Base-by-base conservation (phyloP, 495 filamentous ascomycete genomes). In the Hyaloscypha hepaticicola region DNA sequence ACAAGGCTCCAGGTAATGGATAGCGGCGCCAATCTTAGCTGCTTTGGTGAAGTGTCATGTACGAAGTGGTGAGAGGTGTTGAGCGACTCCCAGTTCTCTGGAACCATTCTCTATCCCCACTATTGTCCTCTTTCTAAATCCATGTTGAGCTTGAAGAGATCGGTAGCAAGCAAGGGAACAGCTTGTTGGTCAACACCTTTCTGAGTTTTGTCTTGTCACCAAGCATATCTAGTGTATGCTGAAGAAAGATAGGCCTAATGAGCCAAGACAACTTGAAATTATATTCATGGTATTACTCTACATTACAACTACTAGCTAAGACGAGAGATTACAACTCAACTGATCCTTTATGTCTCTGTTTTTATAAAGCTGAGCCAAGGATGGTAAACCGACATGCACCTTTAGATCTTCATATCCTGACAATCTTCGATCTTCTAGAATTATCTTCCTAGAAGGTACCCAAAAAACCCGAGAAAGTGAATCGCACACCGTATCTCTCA, bases 301-400 rank as follows among this genome's bases (percentile, higher is more conserved):
- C 3, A 4, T 53, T 53, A 16, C 4, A 25, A 25, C 21, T 26
- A 28, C n/a, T 11, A 24, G 6, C 50, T 28, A 14, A 5, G 22
- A 53, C 8, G 6, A 24, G 22, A 24, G n/a, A 53, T 7, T 24
- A 24, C 16, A 24, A 11, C 26, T 53, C 21, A 5, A 53, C 0
- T 53, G 7, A n/a, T 25, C 14, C 21, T 28, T 26, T 9, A 53
- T 12, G 8, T 8, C n/a, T 19, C 22, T 24, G 50, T 24, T 45
- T 45, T 33, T 0, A 9, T 45, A 16, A 16, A 45, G 11, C 0
- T 19, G 1, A n/a, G 22, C 5, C 50, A 57, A 57, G 29, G n/a
- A 63, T 63, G 60, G 60, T 51, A 38, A 63, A 63, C 28, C 49
- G 60, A 11, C 50, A 24, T 26, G 34, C 60, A 26, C 7, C 31